A percentile compares a stretch with the other conserved stretches of the same genome.
phyloP scores from a whole-genome alignment of 306 rosid species.

The Crotalaria pallida region DNA sequence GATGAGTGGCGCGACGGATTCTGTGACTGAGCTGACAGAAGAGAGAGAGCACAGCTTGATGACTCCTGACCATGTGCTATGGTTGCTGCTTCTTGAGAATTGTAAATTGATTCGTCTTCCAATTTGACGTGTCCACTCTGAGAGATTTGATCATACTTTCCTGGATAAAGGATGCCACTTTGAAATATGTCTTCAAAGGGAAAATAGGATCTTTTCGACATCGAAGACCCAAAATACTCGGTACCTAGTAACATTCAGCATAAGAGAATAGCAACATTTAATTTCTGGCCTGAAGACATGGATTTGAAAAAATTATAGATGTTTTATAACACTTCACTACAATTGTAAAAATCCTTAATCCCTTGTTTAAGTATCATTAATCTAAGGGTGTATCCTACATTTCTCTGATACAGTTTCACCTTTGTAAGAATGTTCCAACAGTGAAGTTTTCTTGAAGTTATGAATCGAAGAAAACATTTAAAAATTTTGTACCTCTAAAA shows the following conservation, averaged over 20 bases:
- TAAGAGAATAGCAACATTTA: conserved; percentile 1
- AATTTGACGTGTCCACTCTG: conserved; percentile 37
- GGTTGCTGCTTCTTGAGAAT: conserved; percentile 35
- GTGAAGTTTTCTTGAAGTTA: conserved; percentile 3
- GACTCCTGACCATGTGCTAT: conserved; percentile 32
- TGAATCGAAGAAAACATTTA: not conserved
- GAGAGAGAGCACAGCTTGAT: conserved; percentile 83
- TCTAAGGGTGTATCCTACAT: not conserved
- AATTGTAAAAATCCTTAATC: not conserved
- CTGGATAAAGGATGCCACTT: conserved; percentile 39
- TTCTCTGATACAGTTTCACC: conserved; percentile 1
- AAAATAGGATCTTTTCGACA: conserved; percentile 42
- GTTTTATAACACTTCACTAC: conserved; percentile 1
- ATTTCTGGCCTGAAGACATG: not conserved
- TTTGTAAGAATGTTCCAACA: not conserved
- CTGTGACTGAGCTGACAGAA: conserved; percentile 76
- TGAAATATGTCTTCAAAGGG: conserved; percentile 48
- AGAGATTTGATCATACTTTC: conserved; percentile 36
- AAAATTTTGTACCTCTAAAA: not conserved
- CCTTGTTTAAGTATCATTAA: not conserved
- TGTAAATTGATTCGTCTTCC: conserved; percentile 41
- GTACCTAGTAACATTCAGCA: conserved; percentile 35
- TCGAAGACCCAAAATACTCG: conserved; percentile 32
- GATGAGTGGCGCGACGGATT: conserved; percentile 32
- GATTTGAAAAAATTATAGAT: not conserved